phyloP scores from a whole-genome alignment of 345 rosid species.

The Sisymbrium irio region DNA sequence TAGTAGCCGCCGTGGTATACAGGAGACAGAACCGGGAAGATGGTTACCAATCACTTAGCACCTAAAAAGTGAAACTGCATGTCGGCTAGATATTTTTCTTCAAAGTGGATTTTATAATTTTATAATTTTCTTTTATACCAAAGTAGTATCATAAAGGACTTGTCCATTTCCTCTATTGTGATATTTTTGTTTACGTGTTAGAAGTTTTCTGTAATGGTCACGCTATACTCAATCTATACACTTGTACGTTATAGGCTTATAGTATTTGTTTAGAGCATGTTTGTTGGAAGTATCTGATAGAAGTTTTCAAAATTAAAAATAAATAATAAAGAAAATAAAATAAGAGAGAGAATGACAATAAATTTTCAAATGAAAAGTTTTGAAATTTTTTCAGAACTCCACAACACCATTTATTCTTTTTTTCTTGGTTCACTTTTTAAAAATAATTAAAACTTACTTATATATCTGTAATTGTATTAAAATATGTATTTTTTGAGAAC shows the following conservation, averaged over 20 bases:
- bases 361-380: no score
- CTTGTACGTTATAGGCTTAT: neutral
- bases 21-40: slow-evolving; percentile 35
- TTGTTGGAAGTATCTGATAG: no score
- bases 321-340: no score
- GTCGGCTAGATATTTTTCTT: neutral
- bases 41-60: slow-evolving; percentile 47
- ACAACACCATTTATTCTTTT: no score
- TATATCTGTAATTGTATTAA: no score
- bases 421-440: no score
- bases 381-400: no score
- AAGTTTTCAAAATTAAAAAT: no score
- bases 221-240: neutral
- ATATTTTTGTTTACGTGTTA: neutral
- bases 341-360: no score
- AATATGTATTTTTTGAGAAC: no score
- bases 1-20: slow-evolving; percentile 28
- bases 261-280: no score
- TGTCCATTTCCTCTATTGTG: neutral
- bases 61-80: slow-evolving; percentile 13
- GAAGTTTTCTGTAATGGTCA: neutral
- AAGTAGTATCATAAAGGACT: neutral
- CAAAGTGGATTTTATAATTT: neutral
- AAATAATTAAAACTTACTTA: no score
- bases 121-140: neutral